Base-by-base conservation (phyloP, 495 filamentous ascomycete species). In the Xylaria scruposa region DNA sequence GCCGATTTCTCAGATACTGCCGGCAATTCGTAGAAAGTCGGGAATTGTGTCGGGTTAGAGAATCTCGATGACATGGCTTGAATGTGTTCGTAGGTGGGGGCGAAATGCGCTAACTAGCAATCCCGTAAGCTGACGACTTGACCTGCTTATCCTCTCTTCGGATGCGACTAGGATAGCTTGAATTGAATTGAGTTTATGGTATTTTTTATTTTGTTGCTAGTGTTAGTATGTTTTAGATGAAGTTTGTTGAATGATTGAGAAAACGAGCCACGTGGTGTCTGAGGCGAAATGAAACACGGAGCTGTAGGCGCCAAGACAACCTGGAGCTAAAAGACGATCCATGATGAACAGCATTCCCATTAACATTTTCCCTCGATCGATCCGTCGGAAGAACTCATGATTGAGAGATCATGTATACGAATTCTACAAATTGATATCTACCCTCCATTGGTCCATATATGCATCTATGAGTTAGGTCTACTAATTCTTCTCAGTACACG, bases 41-140 rank as follows among this genome's bases (percentile, higher is more conserved):
- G 81, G 78, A 83, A 83, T n/a, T 31, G 38, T 0, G 42, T 21
- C 9, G 67, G 9, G 24, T 61, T 36, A n/a, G 67, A 13, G 67
- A 69, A 60, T 60, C 26, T 46, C 17, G 67, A 68, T 31, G 51
- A 68, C 66, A 68, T 58, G 47, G 3, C 49, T 60, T 13, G 33
- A 24, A 1, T 60, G 15, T 31, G 31, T 19, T 36, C 26, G 36
- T 49, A 4, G 44, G 62, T 46, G 44, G 31, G 46, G 46, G 29
- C 53, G 46, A 38, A 46, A 51, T 67, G 63, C 53, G 44, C 10
- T 7, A 19, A 19, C 44, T 53, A 31, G 10, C 31, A 49, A 21
- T 15, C 9, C 33, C 19, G 12, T 44, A 17, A 33, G 8, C n/a
- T 15, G 17, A 42, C 36, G 10, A 29, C 21, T 21, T 44, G 10